Base-by-base conservation (phyloP, 2,329 filamentous ascomycete genomes). In the Ceratocystis cubensis region DNA sequence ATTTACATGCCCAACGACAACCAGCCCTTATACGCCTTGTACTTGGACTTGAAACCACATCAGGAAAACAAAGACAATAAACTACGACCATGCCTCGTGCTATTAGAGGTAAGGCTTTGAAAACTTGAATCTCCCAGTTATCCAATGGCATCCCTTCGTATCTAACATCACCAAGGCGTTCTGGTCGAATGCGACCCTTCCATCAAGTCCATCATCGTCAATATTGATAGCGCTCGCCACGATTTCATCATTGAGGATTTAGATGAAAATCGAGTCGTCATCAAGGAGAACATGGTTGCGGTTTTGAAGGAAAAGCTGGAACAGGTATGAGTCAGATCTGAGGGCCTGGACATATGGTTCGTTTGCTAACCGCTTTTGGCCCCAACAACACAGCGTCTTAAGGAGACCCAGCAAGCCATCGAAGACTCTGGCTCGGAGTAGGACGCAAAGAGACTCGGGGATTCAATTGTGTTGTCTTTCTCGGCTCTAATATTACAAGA, bases 161-260 rank as follows among this genome's bases (percentile, higher is more conserved):
- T 69, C 70, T 66, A 45, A 67, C 53, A 22, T 22, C 66, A 20
- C 37, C 22, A 64, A 84, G 88, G 88, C 69, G 86, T 89, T 33
- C 81, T 93, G 70, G 85, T 93, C 75, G 84, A 91, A 75, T 91
- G 88, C 76, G 89, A 93, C 74, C 87, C 89, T n/a, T 89, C 88
- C 57, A 91, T 93, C 81, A 92, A 91, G 76, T 88, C 89, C 69
- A 91, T 92, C 78, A 87, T 93, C 72, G 80, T 89, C 71, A 88
- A 86, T 72, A 88, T 93, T 71, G 87, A 93, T 75, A 82, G 79
- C 71, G 79, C 83, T 67, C 81, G 82, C 70, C 85, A 91, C 75
- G 84, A 87, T 70, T 89, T 85, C 74, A 88, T 93, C 72, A 88
- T 91, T 69, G 88, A 91, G 71, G 88, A 91, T 69, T 81, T 92